Evolutionary conservation across 1,139 yeast species (phyloP), one percentile per base, ranked within the genome.

Genomic region (Taphrina deformans): DNA sequence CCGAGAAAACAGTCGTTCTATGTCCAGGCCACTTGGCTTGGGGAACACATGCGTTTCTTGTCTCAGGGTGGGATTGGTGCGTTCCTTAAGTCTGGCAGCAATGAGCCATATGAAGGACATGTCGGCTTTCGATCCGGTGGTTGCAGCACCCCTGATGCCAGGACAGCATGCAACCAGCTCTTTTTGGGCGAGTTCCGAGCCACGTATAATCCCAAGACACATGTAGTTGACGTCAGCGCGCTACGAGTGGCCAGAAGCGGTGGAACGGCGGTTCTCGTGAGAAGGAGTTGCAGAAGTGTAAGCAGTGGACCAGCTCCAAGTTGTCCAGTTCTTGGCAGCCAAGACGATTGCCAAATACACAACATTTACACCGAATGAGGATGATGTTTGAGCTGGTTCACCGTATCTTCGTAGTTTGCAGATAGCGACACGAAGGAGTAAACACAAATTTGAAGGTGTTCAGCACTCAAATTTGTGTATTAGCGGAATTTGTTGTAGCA

Each of bases 181-280:
- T 44, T 44, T 9, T n/a, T 23, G 18, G 48, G 48, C 26, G 48
- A 44, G n/a, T 44, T 44, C n/a, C 24, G 48, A 44, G 48, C 48
- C 2, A 23, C 24, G 2, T 44, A 44, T n/a, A 44, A 44, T 21
- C 48, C 48, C 6, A 23, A 7, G 27, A 44, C n/a, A 18, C 9
- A 44, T 23, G 29, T 44, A 12, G 48, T 44, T 10, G 48, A 44
- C 21, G 48, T 44, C 10, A 44, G 48, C n/a, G 48, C 48, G 9
- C 27, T 16, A 7, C 24, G 48, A 16, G 27, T 10, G 10, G 27
- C 48, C 12, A 21, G 27, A 21, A 44, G 24, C 21, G 48, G 48
- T 7, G 27, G 48, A 18, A 44, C 48, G 12, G 48, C 48, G n/a
- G 26, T 44, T 12, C 9, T 18, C 27, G 48, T 23, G 7, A 5